Conservation (phyloP, 2,329 filamentous ascomycete species). For the Endoconidiophora laricicola region DNA sequence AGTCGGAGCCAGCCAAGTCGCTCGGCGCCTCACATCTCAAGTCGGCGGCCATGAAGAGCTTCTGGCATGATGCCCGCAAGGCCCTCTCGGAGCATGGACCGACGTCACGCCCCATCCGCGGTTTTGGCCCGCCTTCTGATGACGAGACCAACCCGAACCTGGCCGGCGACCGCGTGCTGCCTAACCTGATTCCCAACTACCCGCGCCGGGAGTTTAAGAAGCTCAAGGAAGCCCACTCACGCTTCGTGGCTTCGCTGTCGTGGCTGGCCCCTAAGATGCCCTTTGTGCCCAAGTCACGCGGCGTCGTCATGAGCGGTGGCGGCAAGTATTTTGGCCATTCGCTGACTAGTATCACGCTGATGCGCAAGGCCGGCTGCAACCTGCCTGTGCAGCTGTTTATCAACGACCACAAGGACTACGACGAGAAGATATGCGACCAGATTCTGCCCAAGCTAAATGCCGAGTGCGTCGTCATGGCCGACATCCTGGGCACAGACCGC, state of each 20-base stretch:
- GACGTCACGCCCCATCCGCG: not conserved
- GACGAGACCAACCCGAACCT: slow-evolving; percentile 7
- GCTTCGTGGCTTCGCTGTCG: not conserved
- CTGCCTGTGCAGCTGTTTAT: slow-evolving; percentile 29
- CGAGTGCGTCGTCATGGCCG: slow-evolving; percentile 20
- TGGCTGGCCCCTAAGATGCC: slow-evolving; percentile 20
- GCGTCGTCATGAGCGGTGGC: slow-evolving; percentile 34
- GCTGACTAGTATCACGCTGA: slow-evolving; percentile 32
- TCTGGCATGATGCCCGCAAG: slow-evolving; percentile 1
- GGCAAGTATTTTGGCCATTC: slow-evolving; percentile 31
- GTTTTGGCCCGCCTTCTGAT: slow-evolving; percentile 7
- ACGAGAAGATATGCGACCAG: slow-evolving; percentile 19
- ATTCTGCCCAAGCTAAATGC: slow-evolving; percentile 19
- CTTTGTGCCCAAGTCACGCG: slow-evolving; percentile 20
- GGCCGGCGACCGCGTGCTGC: slow-evolving; percentile 1
- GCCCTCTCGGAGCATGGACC: slow-evolving; percentile 5
- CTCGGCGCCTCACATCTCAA: slow-evolving; percentile 5
- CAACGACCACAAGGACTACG: slow-evolving; percentile 19
- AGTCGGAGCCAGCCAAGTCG: not conserved
- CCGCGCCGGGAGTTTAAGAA: slow-evolving; percentile 1
- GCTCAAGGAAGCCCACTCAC: slow-evolving; percentile 4
- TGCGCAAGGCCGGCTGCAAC: slow-evolving; percentile 31
- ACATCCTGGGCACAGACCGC: slow-evolving; percentile 16
- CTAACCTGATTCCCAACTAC: slow-evolving; percentile 5
- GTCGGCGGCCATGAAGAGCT: slow-evolving; percentile 4